phyloP scores from a whole-genome alignment of 2,329 filamentous ascomycete species.

The Trichoderma arundinaceum region DNA sequence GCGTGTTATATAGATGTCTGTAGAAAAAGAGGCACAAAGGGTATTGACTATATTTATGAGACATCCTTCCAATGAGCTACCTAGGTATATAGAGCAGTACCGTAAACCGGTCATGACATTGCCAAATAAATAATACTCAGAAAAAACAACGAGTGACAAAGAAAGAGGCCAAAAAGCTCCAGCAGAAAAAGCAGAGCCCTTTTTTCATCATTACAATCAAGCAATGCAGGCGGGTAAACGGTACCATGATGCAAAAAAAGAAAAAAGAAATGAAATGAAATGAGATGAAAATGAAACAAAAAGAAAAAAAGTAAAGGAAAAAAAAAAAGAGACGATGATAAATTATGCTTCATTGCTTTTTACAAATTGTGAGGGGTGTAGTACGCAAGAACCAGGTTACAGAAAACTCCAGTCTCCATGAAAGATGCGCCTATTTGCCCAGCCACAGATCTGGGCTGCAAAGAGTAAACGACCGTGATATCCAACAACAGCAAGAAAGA shows the following conservation, averaged over 20 bases:
- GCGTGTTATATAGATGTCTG: too few relatives aligned
- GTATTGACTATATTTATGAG: too few relatives aligned
- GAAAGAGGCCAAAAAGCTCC: background rate
- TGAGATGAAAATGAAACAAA: too few relatives aligned
- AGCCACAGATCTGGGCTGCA: constrained; percentile 16
- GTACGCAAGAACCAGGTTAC: background rate
- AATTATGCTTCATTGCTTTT: constrained; percentile 20
- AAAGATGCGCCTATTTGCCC: background rate
- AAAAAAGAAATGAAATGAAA: background rate
- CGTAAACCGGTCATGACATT: background rate
- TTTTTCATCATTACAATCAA: background rate
- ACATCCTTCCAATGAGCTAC: too few relatives aligned
- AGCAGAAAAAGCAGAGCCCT: too few relatives aligned
- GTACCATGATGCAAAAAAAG: background rate
- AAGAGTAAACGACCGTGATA: constrained; percentile 18
- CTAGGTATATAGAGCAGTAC: too few relatives aligned
- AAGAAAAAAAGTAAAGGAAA: background rate
- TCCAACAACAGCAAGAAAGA: constrained; percentile 32
- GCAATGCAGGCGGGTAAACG: background rate
- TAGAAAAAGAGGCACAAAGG: too few relatives aligned
- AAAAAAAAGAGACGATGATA: background rate
- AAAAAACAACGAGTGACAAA: background rate
- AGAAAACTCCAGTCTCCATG: constrained; percentile 16
- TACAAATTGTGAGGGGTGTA: constrained; percentile 18
- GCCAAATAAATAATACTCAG: background rate